Evolutionary conservation across 345 rosid genomes (phyloP), one percentile per base, ranked within the genome.

Genomic region (Capsella bursapastoris): DNA sequence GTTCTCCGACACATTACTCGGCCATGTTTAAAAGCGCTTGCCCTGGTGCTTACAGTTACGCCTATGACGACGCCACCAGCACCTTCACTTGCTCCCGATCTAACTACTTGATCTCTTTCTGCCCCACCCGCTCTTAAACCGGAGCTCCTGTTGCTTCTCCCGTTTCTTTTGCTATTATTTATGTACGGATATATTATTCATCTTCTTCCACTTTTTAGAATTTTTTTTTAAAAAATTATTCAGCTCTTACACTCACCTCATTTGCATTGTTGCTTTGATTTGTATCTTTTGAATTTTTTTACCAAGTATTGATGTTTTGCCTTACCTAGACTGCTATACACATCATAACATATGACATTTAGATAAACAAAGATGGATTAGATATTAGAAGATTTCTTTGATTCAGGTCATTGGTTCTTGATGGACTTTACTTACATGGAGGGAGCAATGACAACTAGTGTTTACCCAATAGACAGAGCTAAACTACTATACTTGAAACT

Each of bases 31-130:
- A 94, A 83, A 79, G 66, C 10, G 96, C 97, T 29, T 91, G 98
- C 60, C 97, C 96, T 7, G 78, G 88, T 7, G 98, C 98, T 7
- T 94, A 94, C 13, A 94, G 97, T 32, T 94, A 94, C 27, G 97
- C 98, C 2, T 94, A 91, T 38, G 98, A 94, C 61, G 98, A 91
- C 53, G 95, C 92, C 0, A 73, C 95, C 0, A 94, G 97, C 52
- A 94, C 96, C 5, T 75, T 87, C 71, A 91, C 96, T 52, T 94
- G 98, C 18, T 51, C 95, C 8, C 89, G 96, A 8, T 70, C 97
- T 12, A 84, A 85, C 55, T 94, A 91, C 60, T 22, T 86, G 83
- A 94, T 94, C 77, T 89, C 95, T 1, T 89, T 91, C 75, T 94
- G 97, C 44, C 87, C 93, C 15, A 68, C 68, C 64, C 64, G 64